Base-by-base conservation (phyloP, 2,329 filamentous ascomycete species). In the Hypoxylon rubiginosum region DNA sequence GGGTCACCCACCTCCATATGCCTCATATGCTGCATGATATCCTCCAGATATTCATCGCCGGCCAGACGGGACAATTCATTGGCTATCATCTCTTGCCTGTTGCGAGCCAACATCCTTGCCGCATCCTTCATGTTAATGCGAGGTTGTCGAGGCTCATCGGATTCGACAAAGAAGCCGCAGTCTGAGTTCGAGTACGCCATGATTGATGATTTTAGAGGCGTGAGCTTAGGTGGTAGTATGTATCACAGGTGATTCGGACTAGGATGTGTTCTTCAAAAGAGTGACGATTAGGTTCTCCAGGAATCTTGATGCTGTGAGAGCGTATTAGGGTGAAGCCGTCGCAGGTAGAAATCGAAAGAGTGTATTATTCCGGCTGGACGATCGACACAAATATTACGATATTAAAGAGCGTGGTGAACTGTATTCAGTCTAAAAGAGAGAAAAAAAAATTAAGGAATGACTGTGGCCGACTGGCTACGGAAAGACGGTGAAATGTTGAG, bases 1-100 rank as follows among this genome's bases (percentile, higher is more conserved):
- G 62, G 28, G 71, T 76, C 67, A 82, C 85, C 72, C 77, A 88
- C 89, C 89, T 99, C 96, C 95, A 99, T 97, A 76, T 92, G 87
- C 79, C 93, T 88, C 92, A 97, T 96, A 82, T 98, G 95, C 77
- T 91, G 88, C 82, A 98, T 89, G 78, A 97, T 91, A 79, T 98
- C 95, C 79, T 97, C 93, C 73, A 97, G 88, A 78, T 98, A 97
- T 82, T 97, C 94, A 60, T 97, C 93, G 66, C 90, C 90, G 53
- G 94, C 93, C 72, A 92, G 84, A 72, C 90, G 89, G 49, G 94
- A 97, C 71, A 98, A 88, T 78, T 98, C 93, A 77, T 94, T 92
- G 66, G 91, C 94, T 73, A 98, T 91, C 71, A 91, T 91, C 77
- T 95, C 92, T 81, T 97, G 95, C 75, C 90, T 90, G 81, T 95